These are phyloP conservation scores for Hymenoscyphus fructigenus DNA, from an alignment of 2,329 filamentous ascomycete genomes.

Conservation along the genomic window DNA sequence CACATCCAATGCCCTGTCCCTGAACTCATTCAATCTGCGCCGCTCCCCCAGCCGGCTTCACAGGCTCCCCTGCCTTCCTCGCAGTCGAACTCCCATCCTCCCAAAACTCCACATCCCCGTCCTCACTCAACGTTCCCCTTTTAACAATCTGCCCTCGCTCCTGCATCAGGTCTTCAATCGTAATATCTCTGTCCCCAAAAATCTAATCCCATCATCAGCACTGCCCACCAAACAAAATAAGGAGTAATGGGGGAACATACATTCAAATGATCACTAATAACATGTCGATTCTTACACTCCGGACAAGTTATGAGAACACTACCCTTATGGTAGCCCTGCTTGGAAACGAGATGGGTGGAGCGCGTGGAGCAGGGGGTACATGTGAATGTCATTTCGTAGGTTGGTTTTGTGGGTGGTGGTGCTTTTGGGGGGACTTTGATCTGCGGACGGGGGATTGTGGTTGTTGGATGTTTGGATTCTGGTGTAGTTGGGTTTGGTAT, in stretches of 20 bases:
- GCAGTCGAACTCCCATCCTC: constrained; percentile 53
- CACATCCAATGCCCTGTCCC: not conserved
- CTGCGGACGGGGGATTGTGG: not conserved
- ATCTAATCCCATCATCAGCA: constrained; percentile 46
- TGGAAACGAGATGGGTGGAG: constrained; percentile 82
- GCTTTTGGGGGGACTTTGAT: not conserved
- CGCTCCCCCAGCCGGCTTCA: not conserved
- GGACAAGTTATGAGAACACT: constrained; percentile 89
- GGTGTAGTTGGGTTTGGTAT: not conserved
- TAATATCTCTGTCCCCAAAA: constrained; percentile 69
- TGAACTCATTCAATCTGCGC: not conserved
- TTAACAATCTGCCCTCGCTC: constrained; percentile 74
- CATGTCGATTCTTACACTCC: constrained; percentile 78
- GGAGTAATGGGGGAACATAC: constrained; percentile 37
- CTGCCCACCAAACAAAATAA: not conserved
- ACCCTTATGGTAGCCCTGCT: constrained; percentile 92
- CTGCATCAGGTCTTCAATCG: constrained; percentile 74
- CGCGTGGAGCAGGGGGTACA: constrained; percentile 81
- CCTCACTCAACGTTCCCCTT: constrained; percentile 67
- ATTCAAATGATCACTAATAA: constrained; percentile 87
- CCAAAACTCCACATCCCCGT: constrained; percentile 93
- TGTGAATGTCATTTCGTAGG: constrained; percentile 89
- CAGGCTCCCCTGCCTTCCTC: not conserved
- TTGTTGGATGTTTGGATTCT: not conserved
- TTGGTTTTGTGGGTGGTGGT: constrained; percentile 45